Percentiles rank a stretch among this genome's conserved stretches.
These are phyloP conservation scores for Amylocarpus encephaloides DNA, from an alignment of 2,329 filamentous ascomycete genomes.

Conservation along the genomic window DNA sequence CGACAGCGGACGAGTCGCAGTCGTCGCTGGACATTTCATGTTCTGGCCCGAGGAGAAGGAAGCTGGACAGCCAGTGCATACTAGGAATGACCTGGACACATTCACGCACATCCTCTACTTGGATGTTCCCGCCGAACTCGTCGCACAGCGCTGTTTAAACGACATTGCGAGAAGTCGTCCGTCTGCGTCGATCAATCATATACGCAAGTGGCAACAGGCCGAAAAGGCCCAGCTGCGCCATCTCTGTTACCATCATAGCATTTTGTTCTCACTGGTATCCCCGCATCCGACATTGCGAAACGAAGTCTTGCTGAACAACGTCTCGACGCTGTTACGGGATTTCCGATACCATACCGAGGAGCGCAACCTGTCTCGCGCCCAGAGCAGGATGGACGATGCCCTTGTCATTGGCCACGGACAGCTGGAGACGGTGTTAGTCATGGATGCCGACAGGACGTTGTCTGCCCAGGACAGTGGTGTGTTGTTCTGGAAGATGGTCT, in stretches of 20 bases:
- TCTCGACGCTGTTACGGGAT: slow-evolving; percentile 32
- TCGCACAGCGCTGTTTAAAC: slow-evolving; percentile 34
- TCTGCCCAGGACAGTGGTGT: slow-evolving; percentile 42
- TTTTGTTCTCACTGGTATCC: slow-evolving; percentile 28
- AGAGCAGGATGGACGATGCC: slow-evolving; percentile 7
- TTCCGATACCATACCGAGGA: slow-evolving; percentile 36
- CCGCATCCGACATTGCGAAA: slow-evolving; percentile 4
- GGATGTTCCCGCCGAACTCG: slow-evolving; percentile 32
- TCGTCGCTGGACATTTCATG: slow-evolving; percentile 51
- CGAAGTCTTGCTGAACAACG: slow-evolving; percentile 19
- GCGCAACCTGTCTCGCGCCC: slow-evolving; percentile 31
- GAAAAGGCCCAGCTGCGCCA: slow-evolving; percentile 40
- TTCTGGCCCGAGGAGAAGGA: slow-evolving; percentile 41
- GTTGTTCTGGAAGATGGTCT: slow-evolving; percentile 42
- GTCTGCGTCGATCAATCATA: slow-evolving; percentile 30
- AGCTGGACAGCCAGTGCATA: slow-evolving; percentile 34
- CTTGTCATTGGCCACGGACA: slow-evolving; percentile 6
- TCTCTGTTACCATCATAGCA: slow-evolving; percentile 39
- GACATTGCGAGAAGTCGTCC: slow-evolving; percentile 37
- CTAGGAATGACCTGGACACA: slow-evolving; percentile 37
- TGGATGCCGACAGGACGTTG: slow-evolving; percentile 55
- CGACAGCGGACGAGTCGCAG: slow-evolving; percentile 31
- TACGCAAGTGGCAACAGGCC: slow-evolving; percentile 39
- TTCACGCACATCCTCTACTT: slow-evolving; percentile 57
- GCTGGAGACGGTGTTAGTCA: slow-evolving; percentile 42